These are phyloP conservation scores for Seiridium cupressi DNA, from an alignment of 2,329 filamentous ascomycete genomes.

Conservation along the genomic window DNA sequence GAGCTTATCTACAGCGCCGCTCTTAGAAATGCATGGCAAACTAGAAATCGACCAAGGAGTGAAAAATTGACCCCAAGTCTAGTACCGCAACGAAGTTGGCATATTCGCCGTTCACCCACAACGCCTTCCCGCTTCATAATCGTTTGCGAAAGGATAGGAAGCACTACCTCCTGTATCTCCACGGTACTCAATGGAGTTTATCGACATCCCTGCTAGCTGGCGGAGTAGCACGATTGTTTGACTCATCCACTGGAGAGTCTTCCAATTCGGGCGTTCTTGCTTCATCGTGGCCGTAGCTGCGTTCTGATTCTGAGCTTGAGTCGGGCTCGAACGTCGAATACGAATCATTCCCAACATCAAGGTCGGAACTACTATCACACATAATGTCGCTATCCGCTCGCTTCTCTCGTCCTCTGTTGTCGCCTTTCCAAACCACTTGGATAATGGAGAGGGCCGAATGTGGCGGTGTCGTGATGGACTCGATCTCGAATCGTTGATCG, in stretches of 20 bases:
- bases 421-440: slow-evolving; percentile 11
- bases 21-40: too few relatives aligned
- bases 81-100: too few relatives aligned
- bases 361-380: background rate
- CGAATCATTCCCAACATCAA: background rate
- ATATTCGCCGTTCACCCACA: too few relatives aligned
- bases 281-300: background rate
- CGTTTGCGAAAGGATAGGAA: too few relatives aligned
- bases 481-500: slow-evolving; percentile 11
- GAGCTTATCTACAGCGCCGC: too few relatives aligned
- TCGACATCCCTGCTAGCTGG: background rate
- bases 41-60: too few relatives aligned
- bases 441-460: slow-evolving; percentile 14
- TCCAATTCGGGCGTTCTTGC: background rate
- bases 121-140: too few relatives aligned
- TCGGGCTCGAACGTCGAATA: background rate
- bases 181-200: too few relatives aligned
- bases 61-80: too few relatives aligned
- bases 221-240: background rate
- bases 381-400: background rate
- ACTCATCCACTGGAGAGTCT: background rate
- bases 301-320: background rate
- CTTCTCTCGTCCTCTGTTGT: background rate
- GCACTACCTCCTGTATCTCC: too few relatives aligned
- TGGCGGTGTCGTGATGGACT: slow-evolving; percentile 9